phyloP scores from a whole-genome alignment of 1,284 basidiomycete genomes.

The Cryptococcus hybrid region DNA sequence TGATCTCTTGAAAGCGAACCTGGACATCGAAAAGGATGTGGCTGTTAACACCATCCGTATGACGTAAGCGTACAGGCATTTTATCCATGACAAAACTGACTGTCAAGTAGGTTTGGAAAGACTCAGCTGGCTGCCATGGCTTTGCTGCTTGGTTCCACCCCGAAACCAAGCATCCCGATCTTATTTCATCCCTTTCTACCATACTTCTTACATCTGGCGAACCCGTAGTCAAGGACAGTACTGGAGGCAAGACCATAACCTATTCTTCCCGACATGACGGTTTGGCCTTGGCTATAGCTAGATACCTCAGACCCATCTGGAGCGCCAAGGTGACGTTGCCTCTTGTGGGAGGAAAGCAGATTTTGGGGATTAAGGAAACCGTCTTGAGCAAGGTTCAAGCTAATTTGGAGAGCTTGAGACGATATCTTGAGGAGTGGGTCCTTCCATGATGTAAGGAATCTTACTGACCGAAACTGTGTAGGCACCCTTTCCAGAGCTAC shows the following conservation, averaged over 20 bases:
- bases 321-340: conserved; percentile 65
- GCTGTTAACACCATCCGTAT: conserved; percentile 20
- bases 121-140: conserved; percentile 43
- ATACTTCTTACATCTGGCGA: conserved; percentile 33
- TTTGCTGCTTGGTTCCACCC: conserved; percentile 27
- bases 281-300: conserved; percentile 79
- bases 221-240: conserved; percentile 25
- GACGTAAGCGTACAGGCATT: conserved; percentile 12
- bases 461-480: conserved; percentile 1
- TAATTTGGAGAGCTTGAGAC: conserved; percentile 71
- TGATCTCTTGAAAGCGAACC: conserved; percentile 37
- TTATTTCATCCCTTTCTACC: conserved; percentile 24
- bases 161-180: conserved; percentile 25
- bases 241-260: conserved; percentile 52
- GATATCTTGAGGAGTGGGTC: conserved; percentile 59
- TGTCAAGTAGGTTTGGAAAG: conserved; percentile 28
- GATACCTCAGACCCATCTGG: conserved; percentile 86
- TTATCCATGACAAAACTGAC: not conserved
- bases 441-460: not conserved
- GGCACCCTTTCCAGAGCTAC: conserved; percentile 41
- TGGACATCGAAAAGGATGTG: conserved; percentile 38
- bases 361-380: conserved; percentile 57
- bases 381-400: conserved; percentile 68
- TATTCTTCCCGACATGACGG: conserved; percentile 90
- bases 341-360: conserved; percentile 18